Percentiles rank a stretch among this genome's conserved stretches.
Conservation (phyloP, 23 red algal genomes). For the Chondrus crispus region DNA sequence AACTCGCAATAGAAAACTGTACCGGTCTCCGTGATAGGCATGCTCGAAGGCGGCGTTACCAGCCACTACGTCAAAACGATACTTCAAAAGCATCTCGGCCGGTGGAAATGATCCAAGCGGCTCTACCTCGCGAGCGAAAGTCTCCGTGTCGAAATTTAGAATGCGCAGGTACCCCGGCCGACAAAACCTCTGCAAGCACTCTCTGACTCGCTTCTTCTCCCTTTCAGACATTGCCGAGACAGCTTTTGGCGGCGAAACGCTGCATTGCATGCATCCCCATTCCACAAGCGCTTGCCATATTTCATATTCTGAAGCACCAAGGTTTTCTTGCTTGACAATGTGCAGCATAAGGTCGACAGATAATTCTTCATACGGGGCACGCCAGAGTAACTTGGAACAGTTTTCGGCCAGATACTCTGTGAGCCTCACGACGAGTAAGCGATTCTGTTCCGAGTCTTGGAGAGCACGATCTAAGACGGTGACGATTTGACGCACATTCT, state of each 20-base stretch:
- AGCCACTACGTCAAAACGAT: not conserved
- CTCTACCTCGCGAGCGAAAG: conserved; percentile 47
- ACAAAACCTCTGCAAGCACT: conserved; percentile 15
- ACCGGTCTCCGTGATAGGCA: not conserved
- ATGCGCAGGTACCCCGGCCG: conserved; percentile 19
- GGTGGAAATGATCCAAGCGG: too few species aligned
- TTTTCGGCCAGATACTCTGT: conserved; percentile 24
- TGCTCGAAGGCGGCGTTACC: not conserved
- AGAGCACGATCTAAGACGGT: conserved; percentile 22
- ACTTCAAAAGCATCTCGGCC: not conserved
- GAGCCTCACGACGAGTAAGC: not conserved
- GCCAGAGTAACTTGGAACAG: not conserved
- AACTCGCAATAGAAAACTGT: not conserved
- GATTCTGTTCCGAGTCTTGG: not conserved
- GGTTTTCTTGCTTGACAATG: conserved; percentile 40
- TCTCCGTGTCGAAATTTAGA: conserved; percentile 34
- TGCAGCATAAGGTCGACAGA: conserved; percentile 7
- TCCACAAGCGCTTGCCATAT: conserved; percentile 14
- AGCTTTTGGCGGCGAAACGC: not conserved
- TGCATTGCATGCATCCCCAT: conserved; percentile 30
- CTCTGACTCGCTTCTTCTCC: not conserved
- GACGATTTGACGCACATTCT: conserved; percentile 2
- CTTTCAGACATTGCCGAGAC: conserved; percentile 17
- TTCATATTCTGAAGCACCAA: conserved; percentile 21
- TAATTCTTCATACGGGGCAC: not conserved